Conservation (phyloP, 441 rosid genomes). For the Raphanus hybrid region DNA sequence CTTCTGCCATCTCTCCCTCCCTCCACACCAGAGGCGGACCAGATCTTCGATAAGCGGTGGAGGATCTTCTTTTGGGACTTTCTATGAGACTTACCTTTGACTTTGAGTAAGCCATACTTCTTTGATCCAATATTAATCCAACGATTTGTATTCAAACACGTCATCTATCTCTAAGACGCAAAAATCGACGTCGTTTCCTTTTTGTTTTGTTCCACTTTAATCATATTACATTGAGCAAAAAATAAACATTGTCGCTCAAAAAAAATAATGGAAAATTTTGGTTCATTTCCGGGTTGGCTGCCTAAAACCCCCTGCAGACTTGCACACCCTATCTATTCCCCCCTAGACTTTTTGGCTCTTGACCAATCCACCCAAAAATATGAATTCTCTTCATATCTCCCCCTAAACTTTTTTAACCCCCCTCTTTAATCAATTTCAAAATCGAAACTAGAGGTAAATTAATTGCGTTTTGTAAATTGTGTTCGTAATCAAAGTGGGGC, state of each 20-base stretch:
- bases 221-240: too few species aligned
- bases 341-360: background rate
- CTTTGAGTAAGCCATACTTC: conserved; percentile 17
- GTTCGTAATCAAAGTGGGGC: background rate
- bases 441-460: background rate
- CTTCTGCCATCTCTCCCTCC: conserved; percentile 55
- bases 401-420: background rate
- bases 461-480: background rate
- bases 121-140: background rate
- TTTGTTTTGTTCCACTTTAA: background rate
- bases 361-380: background rate
- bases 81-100: background rate
- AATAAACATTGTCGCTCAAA: too few species aligned
- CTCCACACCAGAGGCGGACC: background rate
- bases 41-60: conserved; percentile 18
- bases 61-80: background rate
- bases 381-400: background rate
- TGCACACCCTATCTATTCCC: background rate
- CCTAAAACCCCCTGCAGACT: background rate
- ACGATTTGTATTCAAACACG: conserved; percentile 5
- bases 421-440: background rate
- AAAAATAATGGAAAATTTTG: too few species aligned
- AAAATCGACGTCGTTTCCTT: background rate
- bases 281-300: background rate
- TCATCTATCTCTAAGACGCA: background rate